A percentile compares a stretch with the other conserved stretches of the same genome.
These are phyloP conservation scores for Aspergillus spinulosporus DNA, from an alignment of 2,329 filamentous ascomycete species.

Conservation along the genomic window DNA sequence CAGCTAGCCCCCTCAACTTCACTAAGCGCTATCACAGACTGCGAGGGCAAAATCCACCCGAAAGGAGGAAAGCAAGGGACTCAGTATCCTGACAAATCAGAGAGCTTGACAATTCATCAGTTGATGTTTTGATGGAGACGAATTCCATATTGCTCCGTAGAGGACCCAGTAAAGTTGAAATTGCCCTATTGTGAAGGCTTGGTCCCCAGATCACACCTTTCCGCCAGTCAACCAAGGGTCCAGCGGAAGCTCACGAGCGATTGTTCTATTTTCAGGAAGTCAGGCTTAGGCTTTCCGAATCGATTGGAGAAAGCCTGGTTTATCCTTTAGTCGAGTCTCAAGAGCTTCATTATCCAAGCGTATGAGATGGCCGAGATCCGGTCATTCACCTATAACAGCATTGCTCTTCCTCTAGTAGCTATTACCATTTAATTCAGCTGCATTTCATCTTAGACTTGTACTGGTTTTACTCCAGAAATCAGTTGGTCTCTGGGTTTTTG, in stretches of 20 bases:
- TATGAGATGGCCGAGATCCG: conserved; percentile 30
- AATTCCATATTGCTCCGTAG: no score
- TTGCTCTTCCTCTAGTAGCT: conserved; percentile 17
- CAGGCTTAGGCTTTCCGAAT: conserved; percentile 38
- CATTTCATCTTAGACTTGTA: conserved; percentile 33
- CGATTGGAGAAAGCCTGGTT: conserved; percentile 36
- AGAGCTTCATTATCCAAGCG: conserved; percentile 22
- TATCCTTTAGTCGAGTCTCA: conserved; percentile 22
- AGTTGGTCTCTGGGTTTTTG: not conserved
- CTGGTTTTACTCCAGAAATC: not conserved
- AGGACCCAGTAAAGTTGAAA: no score
- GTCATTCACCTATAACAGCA: conserved; percentile 29
- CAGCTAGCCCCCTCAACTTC: no score
- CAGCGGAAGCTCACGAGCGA: conserved; percentile 37
- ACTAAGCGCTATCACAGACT: no score
- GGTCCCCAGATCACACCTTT: not conserved
- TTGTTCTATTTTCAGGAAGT: conserved; percentile 37
- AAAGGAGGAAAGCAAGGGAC: no score
- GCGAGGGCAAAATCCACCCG: no score
- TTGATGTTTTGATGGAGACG: no score
- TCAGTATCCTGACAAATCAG: no score
- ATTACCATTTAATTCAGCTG: conserved; percentile 44
- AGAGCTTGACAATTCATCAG: no score
- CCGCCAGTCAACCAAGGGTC: conserved; percentile 35
- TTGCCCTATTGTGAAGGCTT: no score